phyloP scores from a whole-genome alignment of 2,329 filamentous ascomycete genomes.

The Xylaria sp. region DNA sequence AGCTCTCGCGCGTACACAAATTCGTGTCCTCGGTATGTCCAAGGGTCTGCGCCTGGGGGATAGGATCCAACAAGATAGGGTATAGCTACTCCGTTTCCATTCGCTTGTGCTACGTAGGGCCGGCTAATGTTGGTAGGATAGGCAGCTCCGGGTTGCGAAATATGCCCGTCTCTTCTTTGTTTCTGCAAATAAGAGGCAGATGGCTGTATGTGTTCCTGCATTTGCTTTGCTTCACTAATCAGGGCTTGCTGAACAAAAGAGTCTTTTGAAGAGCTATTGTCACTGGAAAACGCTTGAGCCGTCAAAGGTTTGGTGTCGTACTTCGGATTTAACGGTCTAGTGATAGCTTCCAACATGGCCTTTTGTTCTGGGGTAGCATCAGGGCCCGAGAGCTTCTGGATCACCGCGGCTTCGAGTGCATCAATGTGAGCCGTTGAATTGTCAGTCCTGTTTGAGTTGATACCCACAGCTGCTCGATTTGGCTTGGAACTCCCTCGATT shows the following conservation, averaged over 20 bases:
- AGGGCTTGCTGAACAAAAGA: conserved; percentile 8
- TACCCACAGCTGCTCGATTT: conserved; percentile 40
- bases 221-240: conserved; percentile 17
- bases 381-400: conserved; percentile 32
- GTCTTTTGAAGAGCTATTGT: conserved; percentile 29
- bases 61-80: conserved; percentile 68
- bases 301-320: conserved; percentile 19
- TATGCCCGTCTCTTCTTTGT: conserved; percentile 35
- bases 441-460: conserved; percentile 44
- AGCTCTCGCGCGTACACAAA: conserved; percentile 67
- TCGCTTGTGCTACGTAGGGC: conserved; percentile 17
- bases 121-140: conserved; percentile 27
- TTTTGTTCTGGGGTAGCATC: conserved; percentile 30
- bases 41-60: conserved; percentile 56
- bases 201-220: conserved; percentile 24
- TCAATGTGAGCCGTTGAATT: conserved; percentile 40
- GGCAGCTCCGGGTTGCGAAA: conserved; percentile 26
- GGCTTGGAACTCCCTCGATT: conserved; percentile 28
- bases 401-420: conserved; percentile 43
- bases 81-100: conserved; percentile 36
- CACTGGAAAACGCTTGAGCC: conserved; percentile 22
- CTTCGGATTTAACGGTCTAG: conserved; percentile 32
- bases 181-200: conserved; percentile 22
- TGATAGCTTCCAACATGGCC: conserved; percentile 29
- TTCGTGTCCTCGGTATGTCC: conserved; percentile 56